Percentiles rank a stretch among this genome's conserved stretches.
Evolutionary conservation across 306 rosid species (phyloP).

Genomic region (Dalbergia oliveri): DNA sequence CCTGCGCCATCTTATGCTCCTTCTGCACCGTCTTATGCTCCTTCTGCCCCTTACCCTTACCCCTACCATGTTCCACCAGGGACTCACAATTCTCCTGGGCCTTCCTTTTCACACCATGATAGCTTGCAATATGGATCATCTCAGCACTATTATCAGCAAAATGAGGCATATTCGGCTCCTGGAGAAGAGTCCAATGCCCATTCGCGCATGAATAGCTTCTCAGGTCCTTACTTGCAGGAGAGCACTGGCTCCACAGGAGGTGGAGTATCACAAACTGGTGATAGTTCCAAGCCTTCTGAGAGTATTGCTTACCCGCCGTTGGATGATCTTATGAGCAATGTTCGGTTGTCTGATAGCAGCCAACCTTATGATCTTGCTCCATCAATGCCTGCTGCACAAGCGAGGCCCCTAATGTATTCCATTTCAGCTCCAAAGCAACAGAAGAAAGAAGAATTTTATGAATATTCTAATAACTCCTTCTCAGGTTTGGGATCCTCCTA

Average conservation of each 20-base stretch:
- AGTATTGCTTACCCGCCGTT: slow-evolving; percentile 63
- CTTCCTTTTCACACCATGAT: slow-evolving; percentile 57
- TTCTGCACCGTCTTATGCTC: slow-evolving; percentile 44
- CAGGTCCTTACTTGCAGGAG: slow-evolving; percentile 55
- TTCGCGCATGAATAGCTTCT: slow-evolving; percentile 60
- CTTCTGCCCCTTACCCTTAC: slow-evolving; percentile 54
- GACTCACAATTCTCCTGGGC: slow-evolving; percentile 51
- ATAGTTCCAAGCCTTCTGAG: slow-evolving; percentile 46
- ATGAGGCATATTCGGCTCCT: slow-evolving; percentile 47
- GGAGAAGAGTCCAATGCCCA: slow-evolving; percentile 46
- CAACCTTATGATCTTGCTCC: slow-evolving; percentile 55
- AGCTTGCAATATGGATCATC: slow-evolving; percentile 71
- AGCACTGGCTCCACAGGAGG: slow-evolving; percentile 37
- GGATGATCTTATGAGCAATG: slow-evolving; percentile 63
- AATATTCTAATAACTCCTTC: slow-evolving; percentile 66
- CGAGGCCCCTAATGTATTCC: slow-evolving; percentile 53
- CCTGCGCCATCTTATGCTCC: slow-evolving; percentile 44
- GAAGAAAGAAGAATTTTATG: slow-evolving; percentile 65
- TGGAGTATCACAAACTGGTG: slow-evolving; percentile 43
- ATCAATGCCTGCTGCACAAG: slow-evolving; percentile 54
- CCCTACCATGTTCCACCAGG: slow-evolving; percentile 53
- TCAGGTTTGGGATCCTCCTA: slow-evolving; percentile 61
- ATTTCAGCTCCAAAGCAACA: slow-evolving; percentile 58
- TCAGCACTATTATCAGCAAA: slow-evolving; percentile 58
- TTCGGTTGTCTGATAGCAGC: slow-evolving; percentile 63